Conservation (phyloP, 768 basidiomycete genomes). For the Russula dissimulans region DNA sequence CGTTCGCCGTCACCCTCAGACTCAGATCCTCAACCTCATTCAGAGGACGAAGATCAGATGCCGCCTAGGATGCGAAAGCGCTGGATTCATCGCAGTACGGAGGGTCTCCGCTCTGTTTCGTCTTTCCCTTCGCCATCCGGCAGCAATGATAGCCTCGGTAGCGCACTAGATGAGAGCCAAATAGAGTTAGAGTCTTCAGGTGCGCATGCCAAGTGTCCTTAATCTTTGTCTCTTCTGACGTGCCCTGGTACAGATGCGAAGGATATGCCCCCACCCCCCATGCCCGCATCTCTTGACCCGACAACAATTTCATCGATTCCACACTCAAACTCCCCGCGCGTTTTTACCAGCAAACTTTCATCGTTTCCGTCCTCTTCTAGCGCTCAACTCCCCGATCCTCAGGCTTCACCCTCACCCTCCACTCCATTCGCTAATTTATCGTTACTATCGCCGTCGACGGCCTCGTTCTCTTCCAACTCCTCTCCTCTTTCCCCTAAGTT, state of each 20-base stretch:
- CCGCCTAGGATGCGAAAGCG: slow-evolving; percentile 21
- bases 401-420: slow-evolving; percentile 20
- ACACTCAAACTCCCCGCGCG: slow-evolving; percentile 3
- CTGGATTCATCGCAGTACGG: slow-evolving; percentile 20
- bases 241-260: slow-evolving; percentile 25
- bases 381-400: background rate
- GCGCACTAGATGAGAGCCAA: slow-evolving; percentile 14
- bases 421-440: slow-evolving; percentile 46
- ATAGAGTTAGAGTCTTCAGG: slow-evolving; percentile 21
- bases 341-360: slow-evolving; percentile 12
- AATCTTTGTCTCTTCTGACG: background rate
- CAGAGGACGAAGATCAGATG: slow-evolving; percentile 15
- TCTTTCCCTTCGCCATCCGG: slow-evolving; percentile 17
- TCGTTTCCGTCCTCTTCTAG: background rate
- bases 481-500: slow-evolving; percentile 21
- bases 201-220: background rate
- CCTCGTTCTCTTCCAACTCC: slow-evolving; percentile 11
- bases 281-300: slow-evolving; percentile 37
- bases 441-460: slow-evolving; percentile 29
- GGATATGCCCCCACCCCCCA: slow-evolving; percentile 44
- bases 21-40: slow-evolving; percentile 6
- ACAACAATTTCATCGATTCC: slow-evolving; percentile 29
- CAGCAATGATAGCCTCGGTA: slow-evolving; percentile 19
- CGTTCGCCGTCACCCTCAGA: slow-evolving; percentile 18
- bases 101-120: slow-evolving; percentile 10